Conservation (phyloP, 768 basidiomycete genomes). For the Mycena rebaudengoi region DNA sequence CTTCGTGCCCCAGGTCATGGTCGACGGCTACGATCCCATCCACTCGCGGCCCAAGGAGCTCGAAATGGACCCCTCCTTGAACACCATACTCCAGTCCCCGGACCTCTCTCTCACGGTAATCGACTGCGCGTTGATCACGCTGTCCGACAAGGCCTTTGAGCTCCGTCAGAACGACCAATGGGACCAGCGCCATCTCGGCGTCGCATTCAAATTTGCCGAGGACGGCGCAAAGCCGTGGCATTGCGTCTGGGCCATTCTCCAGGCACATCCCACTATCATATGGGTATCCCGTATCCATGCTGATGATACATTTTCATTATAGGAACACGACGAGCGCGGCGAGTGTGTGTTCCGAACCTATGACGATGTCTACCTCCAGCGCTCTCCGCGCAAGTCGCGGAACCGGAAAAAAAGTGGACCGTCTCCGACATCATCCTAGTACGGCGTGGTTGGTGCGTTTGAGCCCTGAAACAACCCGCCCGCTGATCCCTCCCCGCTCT, state of each 20-base stretch:
- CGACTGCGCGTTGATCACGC: slow-evolving; percentile 61
- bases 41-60: slow-evolving; percentile 67
- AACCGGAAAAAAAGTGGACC: slow-evolving; percentile 18
- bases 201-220: slow-evolving; percentile 65
- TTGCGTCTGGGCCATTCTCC: slow-evolving; percentile 70
- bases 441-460: background rate
- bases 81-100: slow-evolving; percentile 42
- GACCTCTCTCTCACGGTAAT: slow-evolving; percentile 52
- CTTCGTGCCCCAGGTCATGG: slow-evolving; percentile 64
- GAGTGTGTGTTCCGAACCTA: slow-evolving; percentile 64
- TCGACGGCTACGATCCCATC: slow-evolving; percentile 69
- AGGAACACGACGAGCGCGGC: slow-evolving; percentile 55
- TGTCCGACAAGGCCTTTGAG: slow-evolving; percentile 69
- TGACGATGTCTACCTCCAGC: slow-evolving; percentile 64
- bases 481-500: background rate
- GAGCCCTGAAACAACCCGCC: background rate
- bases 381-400: slow-evolving; percentile 46
- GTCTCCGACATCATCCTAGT: background rate
- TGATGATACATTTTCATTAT: too few relatives aligned
- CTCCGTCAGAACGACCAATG: slow-evolving; percentile 43
- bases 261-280: too few relatives aligned
- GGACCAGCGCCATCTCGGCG: slow-evolving; percentile 55
- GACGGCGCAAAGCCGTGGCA: slow-evolving; percentile 54
- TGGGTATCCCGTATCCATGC: too few relatives aligned
- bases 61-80: slow-evolving; percentile 60